These are phyloP conservation scores for Kockiozyma suomiensis DNA, from an alignment of 805 yeast genomes.

Conservation along the genomic window DNA sequence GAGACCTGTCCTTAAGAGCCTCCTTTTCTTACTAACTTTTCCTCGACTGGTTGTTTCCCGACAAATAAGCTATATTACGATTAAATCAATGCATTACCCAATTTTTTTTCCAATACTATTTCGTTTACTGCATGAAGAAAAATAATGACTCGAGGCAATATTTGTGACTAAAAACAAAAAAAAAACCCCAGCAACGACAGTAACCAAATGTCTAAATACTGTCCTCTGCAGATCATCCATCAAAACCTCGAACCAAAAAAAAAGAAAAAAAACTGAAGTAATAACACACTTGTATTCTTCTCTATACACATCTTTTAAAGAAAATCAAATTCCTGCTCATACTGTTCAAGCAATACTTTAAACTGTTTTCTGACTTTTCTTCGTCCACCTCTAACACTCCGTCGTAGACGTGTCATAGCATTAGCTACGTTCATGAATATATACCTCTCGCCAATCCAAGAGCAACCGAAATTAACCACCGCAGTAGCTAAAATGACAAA, in stretches of 20 bases:
- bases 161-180: too few species aligned
- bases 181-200: too few species aligned
- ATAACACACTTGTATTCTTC: neutral
- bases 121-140: too few species aligned
- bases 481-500: slow-evolving; percentile 53
- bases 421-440: slow-evolving; percentile 50
- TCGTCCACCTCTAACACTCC: slow-evolving; percentile 31
- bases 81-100: neutral
- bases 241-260: neutral
- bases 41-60: too few species aligned
- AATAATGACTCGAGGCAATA: too few species aligned
- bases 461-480: slow-evolving; percentile 51
- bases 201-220: too few species aligned
- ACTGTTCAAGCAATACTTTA: slow-evolving; percentile 40
- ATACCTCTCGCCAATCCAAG: slow-evolving; percentile 51
- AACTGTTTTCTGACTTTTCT: slow-evolving; percentile 42
- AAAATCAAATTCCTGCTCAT: slow-evolving; percentile 10
- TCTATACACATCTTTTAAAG: neutral
- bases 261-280: neutral
- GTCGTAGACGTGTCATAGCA: slow-evolving; percentile 23
- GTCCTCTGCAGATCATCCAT: too few species aligned
- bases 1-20: too few species aligned
- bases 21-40: too few species aligned
- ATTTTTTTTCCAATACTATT: neutral
- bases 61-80: neutral